Percentiles rank a stretch among this genome's conserved stretches.
phyloP scores from a whole-genome alignment of 2,329 filamentous ascomycete species.

The Neofusicoccum laricinum region DNA sequence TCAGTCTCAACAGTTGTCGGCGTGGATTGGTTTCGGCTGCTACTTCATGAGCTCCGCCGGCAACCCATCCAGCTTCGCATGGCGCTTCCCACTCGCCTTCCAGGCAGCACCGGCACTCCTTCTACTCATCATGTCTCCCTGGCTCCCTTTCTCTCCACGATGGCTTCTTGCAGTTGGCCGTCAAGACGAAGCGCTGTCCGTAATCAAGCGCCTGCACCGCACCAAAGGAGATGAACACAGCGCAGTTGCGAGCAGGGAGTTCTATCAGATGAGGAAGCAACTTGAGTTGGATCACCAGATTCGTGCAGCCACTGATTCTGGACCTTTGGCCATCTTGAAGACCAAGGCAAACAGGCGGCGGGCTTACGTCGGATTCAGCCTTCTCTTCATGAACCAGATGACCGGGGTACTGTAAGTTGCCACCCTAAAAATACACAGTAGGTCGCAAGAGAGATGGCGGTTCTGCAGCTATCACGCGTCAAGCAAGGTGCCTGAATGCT shows the following conservation, averaged over 20 bases:
- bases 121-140: constrained; percentile 37
- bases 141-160: constrained; percentile 43
- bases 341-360: constrained; percentile 41
- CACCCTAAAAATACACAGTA: too few species aligned
- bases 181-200: constrained; percentile 37
- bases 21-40: constrained; percentile 42
- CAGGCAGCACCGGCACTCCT: constrained; percentile 41
- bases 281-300: constrained; percentile 39
- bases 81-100: constrained; percentile 47
- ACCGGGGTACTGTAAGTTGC: constrained; percentile 22
- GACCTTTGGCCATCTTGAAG: constrained; percentile 41
- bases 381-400: constrained; percentile 43
- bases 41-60: constrained; percentile 35
- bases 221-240: constrained; percentile 40
- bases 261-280: constrained; percentile 46
- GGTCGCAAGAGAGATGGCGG: too few species aligned
- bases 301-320: constrained; percentile 23
- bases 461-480: too few species aligned
- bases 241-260: constrained; percentile 37
- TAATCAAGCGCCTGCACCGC: constrained; percentile 44
- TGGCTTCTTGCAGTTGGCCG: constrained; percentile 45
- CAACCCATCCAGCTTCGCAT: constrained; percentile 37
- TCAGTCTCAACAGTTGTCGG: constrained; percentile 22
- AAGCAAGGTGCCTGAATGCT: too few species aligned
- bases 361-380: constrained; percentile 37